Percentiles rank a stretch among this genome's conserved stretches.
These are phyloP conservation scores for Fusarium graminum DNA, from an alignment of 2,329 filamentous ascomycete genomes.

Conservation along the genomic window DNA sequence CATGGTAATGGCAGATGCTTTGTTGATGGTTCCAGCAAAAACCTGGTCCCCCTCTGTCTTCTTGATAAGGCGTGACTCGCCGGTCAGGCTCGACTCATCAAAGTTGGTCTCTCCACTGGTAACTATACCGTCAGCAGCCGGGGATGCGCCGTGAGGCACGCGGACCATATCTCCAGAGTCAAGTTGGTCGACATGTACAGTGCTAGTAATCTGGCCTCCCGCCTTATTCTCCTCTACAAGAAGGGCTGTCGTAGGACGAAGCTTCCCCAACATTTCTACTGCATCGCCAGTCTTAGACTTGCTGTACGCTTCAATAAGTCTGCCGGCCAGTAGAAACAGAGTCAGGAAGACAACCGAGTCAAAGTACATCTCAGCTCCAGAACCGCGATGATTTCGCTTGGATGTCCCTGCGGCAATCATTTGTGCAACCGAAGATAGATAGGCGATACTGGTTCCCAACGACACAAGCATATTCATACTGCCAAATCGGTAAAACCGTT, in stretches of 20 bases:
- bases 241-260: conserved; percentile 81
- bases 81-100: conserved; percentile 91
- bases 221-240: conserved; percentile 67
- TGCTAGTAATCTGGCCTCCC: conserved; percentile 55
- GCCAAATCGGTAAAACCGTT: conserved; percentile 90
- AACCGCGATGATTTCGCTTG: conserved; percentile 41
- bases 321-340: conserved; percentile 81
- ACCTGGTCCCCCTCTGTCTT: conserved; percentile 74
- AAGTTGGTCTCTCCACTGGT: conserved; percentile 75
- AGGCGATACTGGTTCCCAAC: conserved; percentile 88
- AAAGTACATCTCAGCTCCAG: conserved; percentile 74
- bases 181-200: conserved; percentile 74
- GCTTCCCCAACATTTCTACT: conserved; percentile 80
- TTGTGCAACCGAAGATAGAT: conserved; percentile 83
- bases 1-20: conserved; percentile 71
- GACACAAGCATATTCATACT: conserved; percentile 98
- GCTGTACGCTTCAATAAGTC: conserved; percentile 89
- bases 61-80: conserved; percentile 76
- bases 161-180: conserved; percentile 81
- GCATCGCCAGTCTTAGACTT: conserved; percentile 92
- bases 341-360: conserved; percentile 94
- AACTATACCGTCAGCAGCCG: conserved; percentile 83
- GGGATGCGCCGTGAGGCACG: conserved; percentile 83
- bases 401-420: conserved; percentile 73
- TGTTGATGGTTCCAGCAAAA: conserved; percentile 81